phyloP scores from a whole-genome alignment of 805 yeast species.

The Clavispora phyllophila region DNA sequence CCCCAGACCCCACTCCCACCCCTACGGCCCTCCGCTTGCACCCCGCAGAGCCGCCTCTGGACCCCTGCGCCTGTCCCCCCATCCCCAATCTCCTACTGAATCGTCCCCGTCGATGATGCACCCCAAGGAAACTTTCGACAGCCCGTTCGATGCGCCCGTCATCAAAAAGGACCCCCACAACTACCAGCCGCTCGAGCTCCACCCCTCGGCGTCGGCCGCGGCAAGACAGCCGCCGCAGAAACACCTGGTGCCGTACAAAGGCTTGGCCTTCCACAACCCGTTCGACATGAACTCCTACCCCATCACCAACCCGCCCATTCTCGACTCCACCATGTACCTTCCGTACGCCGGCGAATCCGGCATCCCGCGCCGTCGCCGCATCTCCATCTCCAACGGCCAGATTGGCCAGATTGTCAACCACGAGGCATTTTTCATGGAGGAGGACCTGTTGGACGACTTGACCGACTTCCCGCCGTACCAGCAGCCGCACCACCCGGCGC shows the following conservation, averaged over 20 bases:
- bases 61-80: too few relatives aligned
- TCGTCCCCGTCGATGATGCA: not conserved
- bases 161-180: not conserved
- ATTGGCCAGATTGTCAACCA: slow-evolving; percentile 65
- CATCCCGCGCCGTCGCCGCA: slow-evolving; percentile 50
- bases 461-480: slow-evolving; percentile 2
- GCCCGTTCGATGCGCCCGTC: not conserved
- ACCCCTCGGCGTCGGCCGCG: not conserved
- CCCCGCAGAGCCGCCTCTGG: too few relatives aligned
- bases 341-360: slow-evolving; percentile 30
- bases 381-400: slow-evolving; percentile 81
- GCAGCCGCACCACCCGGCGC: slow-evolving; percentile 1
- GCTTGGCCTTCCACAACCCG: slow-evolving; percentile 27
- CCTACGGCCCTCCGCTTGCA: too few relatives aligned
- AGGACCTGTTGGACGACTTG: slow-evolving; percentile 20
- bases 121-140: not conserved
- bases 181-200: not conserved
- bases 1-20: too few relatives aligned
- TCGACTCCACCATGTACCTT: slow-evolving; percentile 38
- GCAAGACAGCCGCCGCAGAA: not conserved
- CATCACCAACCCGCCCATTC: slow-evolving; percentile 43
- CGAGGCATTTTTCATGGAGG: slow-evolving; percentile 33
- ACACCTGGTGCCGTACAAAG: slow-evolving; percentile 7
- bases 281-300: slow-evolving; percentile 38
- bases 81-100: not conserved